These are phyloP conservation scores for Neurospora sp. DNA, from an alignment of 495 filamentous ascomycete species.

Conservation along the genomic window DNA sequence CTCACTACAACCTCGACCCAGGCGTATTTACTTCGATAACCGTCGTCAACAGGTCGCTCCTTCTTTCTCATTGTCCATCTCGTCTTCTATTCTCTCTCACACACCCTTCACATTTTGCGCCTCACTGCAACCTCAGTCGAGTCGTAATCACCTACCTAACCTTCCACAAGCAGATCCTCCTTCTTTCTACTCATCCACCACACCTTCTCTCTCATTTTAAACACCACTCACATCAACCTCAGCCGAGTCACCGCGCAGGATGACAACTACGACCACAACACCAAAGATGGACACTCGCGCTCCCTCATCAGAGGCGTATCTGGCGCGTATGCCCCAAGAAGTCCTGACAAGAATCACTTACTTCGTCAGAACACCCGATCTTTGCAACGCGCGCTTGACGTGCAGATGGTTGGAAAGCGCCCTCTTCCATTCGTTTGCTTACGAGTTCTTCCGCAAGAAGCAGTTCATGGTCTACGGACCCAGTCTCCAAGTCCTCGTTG, in stretches of 20 bases:
- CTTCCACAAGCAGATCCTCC: neutral
- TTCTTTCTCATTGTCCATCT: neutral
- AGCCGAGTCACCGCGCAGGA: neutral
- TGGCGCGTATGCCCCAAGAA: conserved; percentile 28
- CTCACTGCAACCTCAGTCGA: neutral
- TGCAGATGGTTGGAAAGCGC: conserved; percentile 35
- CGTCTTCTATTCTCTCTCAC: neutral
- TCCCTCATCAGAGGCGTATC: neutral
- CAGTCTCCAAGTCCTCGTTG: conserved; percentile 40
- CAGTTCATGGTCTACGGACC: conserved; percentile 43
- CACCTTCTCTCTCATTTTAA: neutral
- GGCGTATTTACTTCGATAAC: neutral
- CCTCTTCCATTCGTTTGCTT: conserved; percentile 35
- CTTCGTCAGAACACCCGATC: conserved; percentile 33
- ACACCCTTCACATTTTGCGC: neutral
- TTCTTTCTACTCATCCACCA: neutral
- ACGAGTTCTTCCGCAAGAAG: conserved; percentile 46
- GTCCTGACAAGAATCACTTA: conserved; percentile 32
- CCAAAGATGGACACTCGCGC: neutral
- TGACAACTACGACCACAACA: neutral
- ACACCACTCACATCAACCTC: neutral
- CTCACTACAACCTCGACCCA: neutral
- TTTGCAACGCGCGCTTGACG: conserved; percentile 33
- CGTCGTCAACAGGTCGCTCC: neutral
- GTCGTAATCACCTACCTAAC: neutral